These are phyloP conservation scores for Glycine soja DNA, from an alignment of 306 rosid species.

Conservation along the genomic window DNA sequence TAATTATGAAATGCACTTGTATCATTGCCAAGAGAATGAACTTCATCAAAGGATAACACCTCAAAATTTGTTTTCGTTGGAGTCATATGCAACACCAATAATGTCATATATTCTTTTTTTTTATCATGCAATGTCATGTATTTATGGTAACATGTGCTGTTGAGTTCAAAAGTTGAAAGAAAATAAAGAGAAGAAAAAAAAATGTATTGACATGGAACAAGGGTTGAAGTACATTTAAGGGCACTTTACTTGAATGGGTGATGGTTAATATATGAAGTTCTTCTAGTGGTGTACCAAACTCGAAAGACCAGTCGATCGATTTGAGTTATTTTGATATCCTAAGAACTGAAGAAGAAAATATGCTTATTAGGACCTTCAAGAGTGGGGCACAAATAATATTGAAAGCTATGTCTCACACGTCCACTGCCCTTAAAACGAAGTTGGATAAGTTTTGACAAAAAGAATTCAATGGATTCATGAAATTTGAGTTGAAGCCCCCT, in stretches of 20 bases:
- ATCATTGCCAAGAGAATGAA: slow-evolving; percentile 5
- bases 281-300: neutral
- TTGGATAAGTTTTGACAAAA: slow-evolving; percentile 33
- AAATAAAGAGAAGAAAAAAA: neutral
- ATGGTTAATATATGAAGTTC: slow-evolving; percentile 3
- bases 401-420: slow-evolving; percentile 27
- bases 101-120: neutral
- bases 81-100: neutral
- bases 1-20: slow-evolving; percentile 25
- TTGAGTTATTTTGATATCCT: slow-evolving; percentile 15
- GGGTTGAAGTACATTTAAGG: neutral
- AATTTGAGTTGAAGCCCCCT: neutral
- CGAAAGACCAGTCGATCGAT: slow-evolving; percentile 12
- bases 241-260: slow-evolving; percentile 19
- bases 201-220: neutral
- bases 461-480: slow-evolving; percentile 42
- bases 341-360: neutral
- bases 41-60: neutral
- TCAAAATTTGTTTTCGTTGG: slow-evolving; percentile 2
- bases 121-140: neutral
- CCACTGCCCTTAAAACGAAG: neutral
- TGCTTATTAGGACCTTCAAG: slow-evolving; percentile 2
- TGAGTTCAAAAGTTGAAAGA: slow-evolving; percentile 13
- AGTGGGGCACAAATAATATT: slow-evolving; percentile 36
- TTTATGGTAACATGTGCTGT: slow-evolving; percentile 5